phyloP scores from a whole-genome alignment of 495 filamentous ascomycete species.

The Trichocladium antarcticum region DNA sequence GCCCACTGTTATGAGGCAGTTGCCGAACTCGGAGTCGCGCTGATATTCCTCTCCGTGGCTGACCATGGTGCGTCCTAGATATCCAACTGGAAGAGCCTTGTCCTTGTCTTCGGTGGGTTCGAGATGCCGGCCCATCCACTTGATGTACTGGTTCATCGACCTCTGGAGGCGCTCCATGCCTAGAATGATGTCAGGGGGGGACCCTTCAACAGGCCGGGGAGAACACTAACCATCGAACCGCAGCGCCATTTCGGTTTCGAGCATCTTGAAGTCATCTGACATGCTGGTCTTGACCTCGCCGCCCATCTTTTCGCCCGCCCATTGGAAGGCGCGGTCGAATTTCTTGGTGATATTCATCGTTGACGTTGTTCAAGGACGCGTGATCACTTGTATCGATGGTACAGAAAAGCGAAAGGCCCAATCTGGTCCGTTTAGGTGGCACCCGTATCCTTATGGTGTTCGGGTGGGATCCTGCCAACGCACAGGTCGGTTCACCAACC shows the following conservation, averaged over 20 bases:
- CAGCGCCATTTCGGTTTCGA: conserved; percentile 88
- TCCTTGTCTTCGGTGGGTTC: conserved; percentile 73
- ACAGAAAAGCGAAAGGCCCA: neutral
- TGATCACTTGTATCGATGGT: neutral
- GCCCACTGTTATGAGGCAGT: conserved; percentile 72
- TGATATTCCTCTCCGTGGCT: conserved; percentile 91
- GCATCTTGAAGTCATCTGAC: conserved; percentile 84
- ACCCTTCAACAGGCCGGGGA: neutral
- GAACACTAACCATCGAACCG: conserved; percentile 68
- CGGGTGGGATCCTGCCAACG: conserved; percentile 1
- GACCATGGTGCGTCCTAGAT: conserved; percentile 81
- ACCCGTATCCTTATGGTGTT: conserved; percentile 4
- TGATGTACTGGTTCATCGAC: conserved; percentile 81
- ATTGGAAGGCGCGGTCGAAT: conserved; percentile 94
- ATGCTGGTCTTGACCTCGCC: conserved; percentile 78
- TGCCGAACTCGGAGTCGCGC: conserved; percentile 81
- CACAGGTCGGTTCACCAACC: conserved; percentile 10
- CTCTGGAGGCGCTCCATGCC: conserved; percentile 87
- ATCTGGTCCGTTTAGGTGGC: neutral
- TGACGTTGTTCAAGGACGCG: neutral
- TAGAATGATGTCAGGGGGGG: conserved; percentile 25
- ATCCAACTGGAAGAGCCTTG: conserved; percentile 68
- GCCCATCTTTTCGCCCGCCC: conserved; percentile 96
- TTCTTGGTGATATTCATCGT: conserved; percentile 93
- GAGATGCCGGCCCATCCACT: conserved; percentile 76